Base-by-base conservation (phyloP, 192 early-diverging fungal genomes). In the Dissophora globulifera region DNA sequence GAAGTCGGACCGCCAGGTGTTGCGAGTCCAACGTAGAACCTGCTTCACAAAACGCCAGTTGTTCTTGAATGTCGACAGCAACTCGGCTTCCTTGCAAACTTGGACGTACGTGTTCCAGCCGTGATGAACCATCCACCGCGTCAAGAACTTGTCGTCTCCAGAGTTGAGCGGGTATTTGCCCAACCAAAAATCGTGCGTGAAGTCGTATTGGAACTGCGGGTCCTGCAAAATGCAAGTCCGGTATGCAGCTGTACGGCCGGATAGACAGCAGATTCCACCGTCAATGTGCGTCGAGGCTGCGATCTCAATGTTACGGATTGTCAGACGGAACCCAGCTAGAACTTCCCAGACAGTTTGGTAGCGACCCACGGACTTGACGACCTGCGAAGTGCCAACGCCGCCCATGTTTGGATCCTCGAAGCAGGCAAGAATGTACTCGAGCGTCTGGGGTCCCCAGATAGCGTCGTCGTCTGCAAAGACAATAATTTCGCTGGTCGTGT, bases 61-160 rank as follows among this genome's bases (percentile, higher is more conserved):
- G 78, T 90, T 86, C 74, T 92, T 92, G 78, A 92, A 92, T 0
- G 90, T 92, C 3, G 90, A 92, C 13, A 58, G 63, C 7, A 92
- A 71, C 32, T 92, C 90, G 50, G 87, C 90, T 64, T 92, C 84
- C 26, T 79, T 79, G 41, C 89, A 89, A 41, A 86, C 79, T 50
- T 92, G 90, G 6, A 90, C 86, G 69, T 86, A 87, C 7, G 90
- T 90, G 47, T 83, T 83, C 90, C 90, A 92, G 20, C 82, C 80
- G 62, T 90, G 86, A 4, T 80, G 89, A 17, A 88, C 84, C 81
- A 90, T 83, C 90, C 90, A 92, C 0, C 90, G 84, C 3, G 90
- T 92, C 66, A 92, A 68, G 59, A 90, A 92, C 57, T 92, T 92
- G 71, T 92, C 90, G 64, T 92, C 90, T 23, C 90, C 90, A 0